Percentiles rank a stretch among this genome's conserved stretches.
Evolutionary conservation across 169 alveolate genomes (phyloP).

Genomic region (Sarcocystis neurona): DNA sequence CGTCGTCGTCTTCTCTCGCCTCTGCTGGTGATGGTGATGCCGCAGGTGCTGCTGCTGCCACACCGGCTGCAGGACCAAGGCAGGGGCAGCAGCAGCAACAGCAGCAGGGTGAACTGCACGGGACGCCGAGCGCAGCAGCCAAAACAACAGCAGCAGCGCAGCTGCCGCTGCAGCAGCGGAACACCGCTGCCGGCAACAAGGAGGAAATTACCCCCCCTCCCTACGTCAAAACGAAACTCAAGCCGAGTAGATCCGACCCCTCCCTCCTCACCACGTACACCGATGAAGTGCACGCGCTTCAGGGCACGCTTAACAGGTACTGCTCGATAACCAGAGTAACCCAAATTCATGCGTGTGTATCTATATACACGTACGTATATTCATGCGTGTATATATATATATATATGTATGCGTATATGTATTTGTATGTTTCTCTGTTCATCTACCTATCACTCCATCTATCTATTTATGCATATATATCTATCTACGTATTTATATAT

Average conservation of each 20-base stretch:
- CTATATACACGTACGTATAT: background rate
- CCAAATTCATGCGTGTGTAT: background rate
- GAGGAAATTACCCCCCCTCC: slow-evolving; percentile 41
- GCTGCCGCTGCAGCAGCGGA: background rate
- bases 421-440: background rate
- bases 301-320: slow-evolving; percentile 64
- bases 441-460: too few relatives aligned
- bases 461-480: too few relatives aligned
- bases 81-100: slow-evolving; percentile 27
- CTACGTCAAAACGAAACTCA: slow-evolving; percentile 57
- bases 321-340: background rate
- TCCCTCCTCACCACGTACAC: slow-evolving; percentile 65
- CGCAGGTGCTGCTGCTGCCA: background rate
- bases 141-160: too few relatives aligned
- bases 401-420: background rate
- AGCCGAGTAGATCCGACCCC: slow-evolving; percentile 69
- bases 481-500: too few relatives aligned
- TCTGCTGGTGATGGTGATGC: too few relatives aligned
- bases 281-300: slow-evolving; percentile 60
- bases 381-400: background rate
- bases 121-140: too few relatives aligned
- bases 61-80: background rate
- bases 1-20: too few relatives aligned
- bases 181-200: background rate
- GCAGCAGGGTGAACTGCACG: too few relatives aligned